A percentile compares a stretch with the other conserved stretches of the same genome.
Conservation (phyloP, 2,329 filamentous ascomycete species). For the Sporothrix globosa region DNA sequence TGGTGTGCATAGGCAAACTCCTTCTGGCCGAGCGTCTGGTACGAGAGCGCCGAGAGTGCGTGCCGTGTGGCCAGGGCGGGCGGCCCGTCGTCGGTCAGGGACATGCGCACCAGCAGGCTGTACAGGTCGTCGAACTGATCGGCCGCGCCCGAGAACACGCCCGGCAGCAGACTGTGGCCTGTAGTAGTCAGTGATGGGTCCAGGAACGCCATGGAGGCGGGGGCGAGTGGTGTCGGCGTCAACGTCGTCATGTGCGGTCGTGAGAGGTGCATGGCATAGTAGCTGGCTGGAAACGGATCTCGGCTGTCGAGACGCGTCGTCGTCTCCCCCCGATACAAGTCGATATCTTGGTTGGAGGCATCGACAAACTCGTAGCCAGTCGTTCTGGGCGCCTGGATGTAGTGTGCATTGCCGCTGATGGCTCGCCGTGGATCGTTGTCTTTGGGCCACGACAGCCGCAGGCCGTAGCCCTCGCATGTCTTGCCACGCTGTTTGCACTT, state of each 20-base stretch:
- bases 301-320: not conserved
- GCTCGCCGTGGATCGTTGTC: slow-evolving; percentile 25
- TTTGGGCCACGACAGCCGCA: slow-evolving; percentile 35
- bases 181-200: not conserved
- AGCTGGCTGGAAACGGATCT: not conserved
- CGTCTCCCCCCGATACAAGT: slow-evolving; percentile 15
- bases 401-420: not conserved
- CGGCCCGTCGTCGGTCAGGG: slow-evolving; percentile 34
- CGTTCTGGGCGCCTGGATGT: slow-evolving; percentile 22
- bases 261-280: not conserved
- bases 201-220: not conserved
- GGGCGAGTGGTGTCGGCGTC: not conserved
- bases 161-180: slow-evolving; percentile 31
- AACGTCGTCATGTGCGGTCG: not conserved
- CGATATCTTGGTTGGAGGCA: slow-evolving; percentile 25
- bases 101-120: slow-evolving; percentile 36
- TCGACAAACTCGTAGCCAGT: slow-evolving; percentile 30
- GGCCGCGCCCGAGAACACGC: slow-evolving; percentile 30
- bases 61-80: slow-evolving; percentile 34
- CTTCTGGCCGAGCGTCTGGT: slow-evolving; percentile 32
- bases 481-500: slow-evolving; percentile 31
- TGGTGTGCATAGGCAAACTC: slow-evolving; percentile 31
- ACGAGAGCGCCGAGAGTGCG: slow-evolving; percentile 35
- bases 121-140: slow-evolving; percentile 36
- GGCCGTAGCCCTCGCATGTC: slow-evolving; percentile 33